Evolutionary conservation across 106 monocot genomes (phyloP).

Genomic region (Acorus gramineus): DNA sequence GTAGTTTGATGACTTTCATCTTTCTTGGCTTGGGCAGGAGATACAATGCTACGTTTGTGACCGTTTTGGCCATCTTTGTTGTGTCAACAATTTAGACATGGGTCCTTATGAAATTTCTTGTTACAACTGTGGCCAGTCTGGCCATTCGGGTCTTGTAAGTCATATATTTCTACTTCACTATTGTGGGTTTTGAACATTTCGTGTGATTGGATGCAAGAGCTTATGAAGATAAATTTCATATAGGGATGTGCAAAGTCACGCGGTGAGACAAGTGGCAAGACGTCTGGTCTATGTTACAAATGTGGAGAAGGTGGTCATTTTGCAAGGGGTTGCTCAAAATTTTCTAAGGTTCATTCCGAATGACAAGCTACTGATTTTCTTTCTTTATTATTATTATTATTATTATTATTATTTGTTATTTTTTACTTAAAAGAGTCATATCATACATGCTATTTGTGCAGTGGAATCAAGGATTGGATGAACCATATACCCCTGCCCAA

Average conservation of each 20-base stretch:
- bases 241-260: constrained; percentile 78
- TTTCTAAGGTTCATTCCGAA: constrained; percentile 28
- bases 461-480: background rate
- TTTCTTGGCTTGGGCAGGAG: constrained; percentile 37
- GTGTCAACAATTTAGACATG: constrained; percentile 36
- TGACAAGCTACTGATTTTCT: background rate
- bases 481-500: constrained; percentile 16
- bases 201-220: background rate
- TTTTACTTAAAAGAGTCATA: background rate
- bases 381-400: background rate
- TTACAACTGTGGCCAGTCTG: constrained; percentile 76
- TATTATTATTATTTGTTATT: background rate
- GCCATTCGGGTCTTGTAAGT: constrained; percentile 84
- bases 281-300: constrained; percentile 56
- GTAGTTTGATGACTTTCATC: background rate
- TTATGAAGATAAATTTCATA: background rate
- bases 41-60: constrained; percentile 90
- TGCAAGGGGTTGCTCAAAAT: constrained; percentile 73
- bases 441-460: background rate
- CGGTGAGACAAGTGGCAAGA: constrained; percentile 16
- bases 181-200: constrained; percentile 1
- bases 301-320: constrained; percentile 98
- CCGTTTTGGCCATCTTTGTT: constrained; percentile 80
- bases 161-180: background rate
- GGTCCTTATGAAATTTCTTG: constrained; percentile 49